Conservation (phyloP, 805 yeast genomes). For the Blastobotrys terrestris region DNA sequence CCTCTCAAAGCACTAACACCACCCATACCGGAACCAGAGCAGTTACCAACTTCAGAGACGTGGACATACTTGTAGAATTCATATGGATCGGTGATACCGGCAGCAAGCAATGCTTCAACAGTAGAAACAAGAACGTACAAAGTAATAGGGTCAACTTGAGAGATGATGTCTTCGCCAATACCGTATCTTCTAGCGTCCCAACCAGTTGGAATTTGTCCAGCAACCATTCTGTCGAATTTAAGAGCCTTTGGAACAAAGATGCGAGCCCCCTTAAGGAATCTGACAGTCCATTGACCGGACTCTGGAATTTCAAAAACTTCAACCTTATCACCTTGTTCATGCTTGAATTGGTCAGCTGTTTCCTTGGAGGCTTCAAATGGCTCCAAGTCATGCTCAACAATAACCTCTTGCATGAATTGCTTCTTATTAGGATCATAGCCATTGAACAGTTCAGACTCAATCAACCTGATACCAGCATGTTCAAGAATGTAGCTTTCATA, state of each 20-base stretch:
- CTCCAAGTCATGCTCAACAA: slow-evolving; percentile 93
- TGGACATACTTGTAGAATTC: slow-evolving; percentile 98
- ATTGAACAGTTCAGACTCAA: slow-evolving; percentile 89
- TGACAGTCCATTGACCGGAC: slow-evolving; percentile 87
- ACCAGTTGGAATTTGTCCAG: slow-evolving; percentile 97
- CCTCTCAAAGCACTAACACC: slow-evolving; percentile 97
- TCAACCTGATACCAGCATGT: slow-evolving; percentile 93
- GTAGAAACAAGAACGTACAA: slow-evolving; percentile 89
- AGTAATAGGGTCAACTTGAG: slow-evolving; percentile 96
- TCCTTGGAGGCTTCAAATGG: slow-evolving; percentile 93
- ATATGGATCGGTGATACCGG: slow-evolving; percentile 98
- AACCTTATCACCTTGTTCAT: slow-evolving; percentile 88
- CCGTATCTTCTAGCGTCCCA: slow-evolving; percentile 96
- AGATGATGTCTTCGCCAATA: slow-evolving; percentile 84
- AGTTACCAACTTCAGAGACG: slow-evolving; percentile 97
- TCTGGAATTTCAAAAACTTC: slow-evolving; percentile 86
- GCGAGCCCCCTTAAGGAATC: slow-evolving; percentile 86
- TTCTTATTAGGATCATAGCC: slow-evolving; percentile 95
- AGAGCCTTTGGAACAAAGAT: slow-evolving; percentile 86
- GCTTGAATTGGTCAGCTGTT: slow-evolving; percentile 90
- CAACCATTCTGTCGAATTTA: slow-evolving; percentile 50
- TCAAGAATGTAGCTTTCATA: slow-evolving; percentile 84
- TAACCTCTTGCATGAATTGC: slow-evolving; percentile 89
- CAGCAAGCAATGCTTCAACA: slow-evolving; percentile 84
- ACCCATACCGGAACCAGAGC: slow-evolving; percentile 99